Evolutionary conservation across 2,329 filamentous ascomycete genomes (phyloP).

Genomic region (Geosmithia flava): DNA sequence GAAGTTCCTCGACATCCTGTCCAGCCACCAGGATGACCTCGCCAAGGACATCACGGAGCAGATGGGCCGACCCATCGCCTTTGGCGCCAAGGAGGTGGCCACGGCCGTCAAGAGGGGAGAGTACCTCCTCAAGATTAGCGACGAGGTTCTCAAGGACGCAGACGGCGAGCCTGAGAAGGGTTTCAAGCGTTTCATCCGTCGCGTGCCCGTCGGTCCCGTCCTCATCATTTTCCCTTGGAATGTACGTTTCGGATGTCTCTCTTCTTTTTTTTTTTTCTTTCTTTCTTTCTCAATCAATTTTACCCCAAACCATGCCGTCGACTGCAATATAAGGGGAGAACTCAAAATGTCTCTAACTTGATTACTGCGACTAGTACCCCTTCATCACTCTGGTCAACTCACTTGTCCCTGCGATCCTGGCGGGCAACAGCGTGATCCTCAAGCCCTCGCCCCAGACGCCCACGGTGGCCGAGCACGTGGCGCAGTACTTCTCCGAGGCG

Average conservation of each 20-base stretch:
- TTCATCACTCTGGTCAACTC: constrained; percentile 92
- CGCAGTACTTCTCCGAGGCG: constrained; percentile 64
- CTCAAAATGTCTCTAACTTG: neutral
- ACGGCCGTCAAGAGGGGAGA: constrained; percentile 79
- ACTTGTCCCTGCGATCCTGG: constrained; percentile 78
- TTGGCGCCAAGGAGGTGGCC: constrained; percentile 68
- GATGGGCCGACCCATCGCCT: constrained; percentile 89
- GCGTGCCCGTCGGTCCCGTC: constrained; percentile 76
- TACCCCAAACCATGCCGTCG: too few species aligned
- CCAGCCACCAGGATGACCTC: constrained; percentile 63
- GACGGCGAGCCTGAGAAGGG: constrained; percentile 75
- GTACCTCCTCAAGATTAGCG: constrained; percentile 75
- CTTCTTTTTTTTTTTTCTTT: constrained; percentile 3
- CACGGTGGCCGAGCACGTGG: constrained; percentile 75
- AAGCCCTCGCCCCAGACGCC: constrained; percentile 95
- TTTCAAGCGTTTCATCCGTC: constrained; percentile 83
- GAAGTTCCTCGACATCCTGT: constrained; percentile 62
- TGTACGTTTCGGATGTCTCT: constrained; percentile 42
- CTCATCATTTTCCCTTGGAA: constrained; percentile 95
- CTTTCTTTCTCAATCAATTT: neutral
- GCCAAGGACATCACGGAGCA: constrained; percentile 80
- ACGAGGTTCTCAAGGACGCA: constrained; percentile 66
- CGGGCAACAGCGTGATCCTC: constrained; percentile 82
- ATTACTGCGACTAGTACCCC: constrained; percentile 55
- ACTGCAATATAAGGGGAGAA: too few species aligned